Base-by-base conservation (phyloP, 768 basidiomycete species). In the Psilocybe cyanescens region DNA sequence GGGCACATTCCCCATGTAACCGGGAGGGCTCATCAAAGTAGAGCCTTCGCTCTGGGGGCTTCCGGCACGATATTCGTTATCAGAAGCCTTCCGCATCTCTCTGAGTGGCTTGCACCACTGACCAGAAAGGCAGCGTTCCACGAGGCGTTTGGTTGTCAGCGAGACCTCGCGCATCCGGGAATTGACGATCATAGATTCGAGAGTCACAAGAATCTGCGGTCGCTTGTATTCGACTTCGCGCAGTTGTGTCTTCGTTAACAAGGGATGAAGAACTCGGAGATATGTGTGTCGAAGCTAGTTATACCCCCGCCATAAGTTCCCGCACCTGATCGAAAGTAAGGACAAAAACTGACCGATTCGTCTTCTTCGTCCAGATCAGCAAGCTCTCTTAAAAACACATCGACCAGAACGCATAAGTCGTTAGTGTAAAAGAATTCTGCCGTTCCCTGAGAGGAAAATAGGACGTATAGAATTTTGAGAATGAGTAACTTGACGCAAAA, bases 341-440 rank as follows among this genome's bases (percentile, higher is more conserved):
- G 57, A 44, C 35, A 53, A 45, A 44, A 39, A n/a, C 5, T 57
- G 60, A 97, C 94, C 65, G 95, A 91, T 78, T 98, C 95, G 61
- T 88, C 90, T 35, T 97, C 95, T 60, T 98, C 95, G 65, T 95
- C 95, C 17, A 99, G 76, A 72, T 99, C 91, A 12, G 86, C 85
- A 52, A 99, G 77, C 72, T 98, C 97, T 41, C 97, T 87, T n/a
- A 99, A 81, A 69, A 99, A 98, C 1, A 99, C 97, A 68, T 99
- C 97, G 11, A 99, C 94, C 12, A 99, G 81, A 3, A 99, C 97
- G 67, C 94, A 86, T 33, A 99, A 81, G 68, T 99, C 97, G 70
- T 99, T 99, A 14, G 95, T 98, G 75, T 97, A 99, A 70, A 99
- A 99, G 73, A 94, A 99, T 72, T 99, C 95, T 4, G 90, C 89